Conservation (phyloP, 495 filamentous ascomycete genomes). For the Penicillium manginii region DNA sequence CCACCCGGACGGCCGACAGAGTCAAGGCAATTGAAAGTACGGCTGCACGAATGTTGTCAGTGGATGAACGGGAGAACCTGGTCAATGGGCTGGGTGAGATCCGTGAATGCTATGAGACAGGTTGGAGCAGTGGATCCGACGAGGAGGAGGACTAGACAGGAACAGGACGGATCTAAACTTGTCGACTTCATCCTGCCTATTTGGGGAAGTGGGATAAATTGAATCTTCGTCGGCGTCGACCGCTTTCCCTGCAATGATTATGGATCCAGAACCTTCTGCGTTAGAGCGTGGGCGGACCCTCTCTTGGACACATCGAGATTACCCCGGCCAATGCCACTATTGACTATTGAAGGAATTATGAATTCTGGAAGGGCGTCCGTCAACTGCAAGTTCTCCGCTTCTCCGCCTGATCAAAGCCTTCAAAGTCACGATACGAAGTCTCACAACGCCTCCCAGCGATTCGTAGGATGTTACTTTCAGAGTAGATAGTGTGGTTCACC, state of each 20-base stretch:
- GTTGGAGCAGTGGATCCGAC: slow-evolving; percentile 85
- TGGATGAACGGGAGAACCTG: slow-evolving; percentile 83
- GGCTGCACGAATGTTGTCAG: slow-evolving; percentile 58
- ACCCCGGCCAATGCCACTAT: slow-evolving; percentile 1
- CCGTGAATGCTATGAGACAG: slow-evolving; percentile 84
- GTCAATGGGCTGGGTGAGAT: slow-evolving; percentile 84
- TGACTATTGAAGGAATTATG: not conserved
- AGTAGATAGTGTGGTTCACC: not conserved
- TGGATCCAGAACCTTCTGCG: not conserved
- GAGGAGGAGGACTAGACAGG: slow-evolving; percentile 68
- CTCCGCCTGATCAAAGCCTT: slow-evolving; percentile 1
- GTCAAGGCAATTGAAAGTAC: slow-evolving; percentile 68
- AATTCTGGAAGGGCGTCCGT: slow-evolving; percentile 2
- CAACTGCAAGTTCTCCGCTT: not conserved
- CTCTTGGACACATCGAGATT: not conserved
- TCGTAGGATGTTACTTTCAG: not conserved
- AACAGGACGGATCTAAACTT: not conserved
- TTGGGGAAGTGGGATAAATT: not conserved
- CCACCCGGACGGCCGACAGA: slow-evolving; percentile 66
- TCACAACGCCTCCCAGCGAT: slow-evolving; percentile 1
- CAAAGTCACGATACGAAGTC: slow-evolving; percentile 6
- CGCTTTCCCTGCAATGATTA: not conserved
- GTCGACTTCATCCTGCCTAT: not conserved
- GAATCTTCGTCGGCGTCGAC: not conserved
- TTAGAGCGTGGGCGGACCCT: not conserved